Evolutionary conservation across 805 yeast species (phyloP), one percentile per base, ranked within the genome.

Genomic region (Wickerhamiella cacticola): DNA sequence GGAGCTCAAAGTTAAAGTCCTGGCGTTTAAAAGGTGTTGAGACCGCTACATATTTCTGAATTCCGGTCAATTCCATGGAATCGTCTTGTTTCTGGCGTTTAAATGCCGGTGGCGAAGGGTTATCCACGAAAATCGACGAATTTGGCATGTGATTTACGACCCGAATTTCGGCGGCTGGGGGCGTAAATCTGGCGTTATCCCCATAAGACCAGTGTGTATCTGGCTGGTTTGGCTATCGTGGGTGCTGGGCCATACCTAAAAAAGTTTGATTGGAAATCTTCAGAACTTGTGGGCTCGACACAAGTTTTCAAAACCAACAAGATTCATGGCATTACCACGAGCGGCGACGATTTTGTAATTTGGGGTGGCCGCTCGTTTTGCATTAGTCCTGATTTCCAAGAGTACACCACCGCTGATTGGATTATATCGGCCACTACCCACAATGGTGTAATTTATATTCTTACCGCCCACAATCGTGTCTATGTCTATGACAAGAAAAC

Each of bases 391-490:
- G 65, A 73, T 5, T 57, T 80, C 3, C 40, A 31, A n/a, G 62
- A 59, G 34, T 24, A 45, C 56, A 7, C 73, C 29, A 65, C 76
- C 39, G 75, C 77, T 49, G 96, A 89, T 62, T 88, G 97, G 96
- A 78, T 92, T 45, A 71, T 78, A 35, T 65, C 79, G 16, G 73
- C 75, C 19, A 77, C 70, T 26, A 53, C 59, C 26, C 59, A 63
- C 13, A 61, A 62, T 1, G 54, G 63, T 0, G 59, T 66, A 5
- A 58, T 79, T 1, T 76, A 68, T 54, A 58, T 86, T 15, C 69
- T 87, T 46, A 84, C 88, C 0, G 85, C 96, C 2, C 96, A 88
- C 60, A 88, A 89, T 57, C 70, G 72, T 26, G 73, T 85, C 1
- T 64, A 76, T 41, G 55, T 70, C 9, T 31, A 19, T 23, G 21